Evolutionary conservation across 345 rosid species (phyloP).

Genomic region (Linum usitatissimum): DNA sequence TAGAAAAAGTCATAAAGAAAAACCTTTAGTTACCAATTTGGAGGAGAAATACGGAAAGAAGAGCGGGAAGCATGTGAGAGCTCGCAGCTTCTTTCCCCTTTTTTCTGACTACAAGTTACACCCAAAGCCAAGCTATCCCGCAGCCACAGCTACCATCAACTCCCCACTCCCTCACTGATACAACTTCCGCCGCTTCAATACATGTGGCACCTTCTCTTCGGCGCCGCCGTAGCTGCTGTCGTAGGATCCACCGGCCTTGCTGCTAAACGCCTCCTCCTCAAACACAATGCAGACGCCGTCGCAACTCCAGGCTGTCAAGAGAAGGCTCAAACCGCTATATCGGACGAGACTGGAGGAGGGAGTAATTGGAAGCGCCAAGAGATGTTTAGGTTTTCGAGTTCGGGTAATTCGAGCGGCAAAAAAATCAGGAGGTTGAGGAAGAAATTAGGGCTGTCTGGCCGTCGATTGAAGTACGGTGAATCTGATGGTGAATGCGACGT

Average conservation of each 20-base stretch:
- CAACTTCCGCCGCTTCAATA: too few species aligned
- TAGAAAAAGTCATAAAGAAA: too few species aligned
- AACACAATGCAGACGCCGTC: constrained; percentile 4
- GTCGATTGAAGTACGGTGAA: constrained; percentile 21
- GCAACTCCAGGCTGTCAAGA: neutral
- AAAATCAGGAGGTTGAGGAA: constrained; percentile 14
- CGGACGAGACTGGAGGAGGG: constrained; percentile 21
- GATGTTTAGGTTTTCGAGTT: constrained; percentile 66
- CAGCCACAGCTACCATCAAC: too few species aligned
- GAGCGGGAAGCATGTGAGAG: too few species aligned
- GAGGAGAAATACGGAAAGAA: too few species aligned
- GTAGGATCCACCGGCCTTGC: constrained; percentile 64
- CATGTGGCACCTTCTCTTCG: constrained; percentile 76
- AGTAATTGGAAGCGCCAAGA: constrained; percentile 21
- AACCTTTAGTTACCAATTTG: too few species aligned
- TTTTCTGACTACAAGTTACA: too few species aligned
- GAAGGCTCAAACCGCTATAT: constrained; percentile 7
- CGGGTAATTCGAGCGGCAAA: constrained; percentile 29
- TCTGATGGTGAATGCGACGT: constrained; percentile 15
- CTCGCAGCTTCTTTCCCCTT: too few species aligned
- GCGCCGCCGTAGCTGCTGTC: constrained; percentile 33
- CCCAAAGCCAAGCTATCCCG: too few species aligned
- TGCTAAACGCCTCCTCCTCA: constrained; percentile 39
- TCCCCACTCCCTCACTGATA: too few species aligned
- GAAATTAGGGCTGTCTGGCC: constrained; percentile 19